Conservation (phyloP, 305 asterid genomes). For the Solanum hybrid region DNA sequence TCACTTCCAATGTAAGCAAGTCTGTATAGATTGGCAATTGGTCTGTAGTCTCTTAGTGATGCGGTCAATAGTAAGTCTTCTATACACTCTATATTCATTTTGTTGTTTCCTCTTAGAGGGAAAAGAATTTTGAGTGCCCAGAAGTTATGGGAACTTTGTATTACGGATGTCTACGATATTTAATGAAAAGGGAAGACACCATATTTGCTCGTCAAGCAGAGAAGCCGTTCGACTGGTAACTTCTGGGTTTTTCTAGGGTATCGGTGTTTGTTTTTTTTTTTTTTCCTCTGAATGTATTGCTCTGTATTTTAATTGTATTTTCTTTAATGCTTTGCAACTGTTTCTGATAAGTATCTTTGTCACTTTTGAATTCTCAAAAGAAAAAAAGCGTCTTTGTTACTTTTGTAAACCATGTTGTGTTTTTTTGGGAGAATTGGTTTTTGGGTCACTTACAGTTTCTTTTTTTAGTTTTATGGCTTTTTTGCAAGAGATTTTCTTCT, state of each 20-base stretch:
- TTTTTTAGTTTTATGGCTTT: background rate
- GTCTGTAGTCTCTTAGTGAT: conserved; percentile 5
- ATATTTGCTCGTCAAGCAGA: background rate
- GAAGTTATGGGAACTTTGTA: conserved; percentile 12
- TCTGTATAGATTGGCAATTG: conserved; percentile 25
- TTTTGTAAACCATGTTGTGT: background rate
- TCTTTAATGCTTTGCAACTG: background rate
- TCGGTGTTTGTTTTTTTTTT: background rate
- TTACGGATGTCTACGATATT: conserved; percentile 6
- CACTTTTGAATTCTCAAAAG: background rate
- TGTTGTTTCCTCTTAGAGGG: conserved; percentile 5
- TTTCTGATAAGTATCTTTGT: background rate
- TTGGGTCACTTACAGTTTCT: background rate
- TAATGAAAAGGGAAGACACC: background rate
- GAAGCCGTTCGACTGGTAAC: background rate
- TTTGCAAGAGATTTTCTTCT: background rate
- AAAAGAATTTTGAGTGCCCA: conserved; percentile 2
- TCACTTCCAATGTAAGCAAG: conserved; percentile 12
- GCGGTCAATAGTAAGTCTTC: background rate
- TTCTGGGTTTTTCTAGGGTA: background rate
- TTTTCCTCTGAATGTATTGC: background rate
- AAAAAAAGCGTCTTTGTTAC: too few relatives aligned
- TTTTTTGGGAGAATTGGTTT: background rate
- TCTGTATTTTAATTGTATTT: background rate
- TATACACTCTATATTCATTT: background rate